Evolutionary conservation across 192 early-diverging fungal genomes (phyloP), one percentile per base, ranked within the genome.

Genomic region (Podila epigama): DNA sequence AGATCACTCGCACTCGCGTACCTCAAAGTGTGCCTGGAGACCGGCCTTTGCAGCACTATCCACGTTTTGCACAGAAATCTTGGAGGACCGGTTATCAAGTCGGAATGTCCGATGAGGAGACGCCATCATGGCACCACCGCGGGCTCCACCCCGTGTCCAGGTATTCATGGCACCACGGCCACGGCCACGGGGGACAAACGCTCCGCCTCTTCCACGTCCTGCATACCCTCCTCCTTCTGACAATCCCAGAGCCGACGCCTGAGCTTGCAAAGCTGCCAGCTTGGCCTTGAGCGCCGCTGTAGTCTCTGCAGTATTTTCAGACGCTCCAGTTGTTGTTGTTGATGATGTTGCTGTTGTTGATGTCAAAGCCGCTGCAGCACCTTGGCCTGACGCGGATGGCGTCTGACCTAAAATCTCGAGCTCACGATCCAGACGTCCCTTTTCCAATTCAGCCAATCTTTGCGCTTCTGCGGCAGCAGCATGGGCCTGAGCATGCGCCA

Each of bases 1-100:
- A 42, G 15, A 9, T 48, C 31, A 42, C n/a, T n/a, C n/a, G 12
- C n/a, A 16, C 36, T 1, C n/a, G 34, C 51, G 51, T 82, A 92
- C 91, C 83, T 92, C 86, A 60, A 93, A 90, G 52, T 93, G 89
- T 42, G 62, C 59, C 53, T 82, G 81, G n/a, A 94, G 54, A 11
- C 72, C 67, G 3, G 68, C 65, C 33, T 82, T 83, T 29, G 84
- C 73, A 0, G 68, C 62, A 33, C 72, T 55, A 12, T 79, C 81
- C 5, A 89, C 64, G n/a, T 86, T 82, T 44, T 90, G 84, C 20
- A 94, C 65, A 52, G 85, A 66, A 20, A 94, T 51, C 68, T 89
- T 93, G 29, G 89, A 89, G 1, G 92, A 72, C 11, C 92, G 86
- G 60, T 93, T 90, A 78, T 94, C 92, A 27, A 94, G 61, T 25